These are phyloP conservation scores for Cercis canadensis DNA, from an alignment of 306 rosid genomes.

Conservation along the genomic window DNA sequence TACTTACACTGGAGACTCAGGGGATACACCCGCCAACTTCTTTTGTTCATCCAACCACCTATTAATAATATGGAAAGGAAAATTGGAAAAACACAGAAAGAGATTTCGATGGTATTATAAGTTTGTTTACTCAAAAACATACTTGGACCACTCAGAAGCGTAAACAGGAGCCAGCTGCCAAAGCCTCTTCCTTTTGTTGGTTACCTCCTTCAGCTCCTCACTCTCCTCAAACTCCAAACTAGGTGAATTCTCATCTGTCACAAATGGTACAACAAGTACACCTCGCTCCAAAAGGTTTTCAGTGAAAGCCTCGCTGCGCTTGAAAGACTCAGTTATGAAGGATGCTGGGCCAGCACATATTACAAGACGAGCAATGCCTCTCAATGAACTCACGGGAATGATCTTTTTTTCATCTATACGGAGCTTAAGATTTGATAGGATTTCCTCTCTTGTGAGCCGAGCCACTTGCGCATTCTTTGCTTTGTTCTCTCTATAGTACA, in stretches of 20 bases:
- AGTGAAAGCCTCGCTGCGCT: conserved; percentile 73
- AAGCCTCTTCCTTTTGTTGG: conserved; percentile 71
- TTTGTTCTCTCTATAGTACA: conserved; percentile 75
- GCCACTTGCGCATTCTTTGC: conserved; percentile 81
- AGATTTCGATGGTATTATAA: conserved; percentile 14
- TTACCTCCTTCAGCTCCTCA: conserved; percentile 57
- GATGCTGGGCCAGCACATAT: conserved; percentile 88
- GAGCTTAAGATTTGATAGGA: conserved; percentile 80
- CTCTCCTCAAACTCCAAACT: conserved; percentile 65
- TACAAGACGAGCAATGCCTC: conserved; percentile 91
- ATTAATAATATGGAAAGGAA: conserved; percentile 12
- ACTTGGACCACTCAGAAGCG: conserved; percentile 76
- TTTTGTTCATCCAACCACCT: conserved; percentile 96
- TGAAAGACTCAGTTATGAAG: conserved; percentile 66
- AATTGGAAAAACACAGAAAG: background rate
- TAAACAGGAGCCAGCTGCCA: conserved; percentile 81
- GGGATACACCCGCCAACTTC: conserved; percentile 75
- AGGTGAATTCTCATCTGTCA: conserved; percentile 67
- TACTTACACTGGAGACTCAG: conserved; percentile 95
- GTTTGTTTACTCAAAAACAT: conserved; percentile 40
- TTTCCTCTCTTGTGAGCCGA: conserved; percentile 86
- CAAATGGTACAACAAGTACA: conserved; percentile 83
- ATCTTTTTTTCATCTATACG: conserved; percentile 70
- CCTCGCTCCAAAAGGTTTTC: conserved; percentile 86
- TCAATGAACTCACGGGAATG: conserved; percentile 66